These are phyloP conservation scores for Pythium dissotocum DNA, from an alignment of 352 stramenopile species.

Conservation along the genomic window DNA sequence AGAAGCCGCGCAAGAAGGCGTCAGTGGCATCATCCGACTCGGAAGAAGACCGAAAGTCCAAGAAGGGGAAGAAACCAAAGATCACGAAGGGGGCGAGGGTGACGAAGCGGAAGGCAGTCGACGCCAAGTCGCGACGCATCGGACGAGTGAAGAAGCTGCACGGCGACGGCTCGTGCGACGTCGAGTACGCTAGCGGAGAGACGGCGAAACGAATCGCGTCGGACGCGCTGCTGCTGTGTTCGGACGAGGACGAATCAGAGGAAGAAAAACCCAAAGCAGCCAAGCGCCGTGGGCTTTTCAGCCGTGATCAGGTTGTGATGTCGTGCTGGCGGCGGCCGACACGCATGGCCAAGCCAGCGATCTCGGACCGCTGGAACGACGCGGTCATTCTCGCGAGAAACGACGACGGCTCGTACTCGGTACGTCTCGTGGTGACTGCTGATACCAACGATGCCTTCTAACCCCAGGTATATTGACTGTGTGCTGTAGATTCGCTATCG, in stretches of 20 bases:
- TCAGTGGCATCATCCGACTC: neutral
- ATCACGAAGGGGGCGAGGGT: constrained; percentile 33
- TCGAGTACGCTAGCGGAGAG: constrained; percentile 64
- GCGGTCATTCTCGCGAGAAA: constrained; percentile 10
- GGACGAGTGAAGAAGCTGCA: constrained; percentile 42
- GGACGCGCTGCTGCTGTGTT: constrained; percentile 13
- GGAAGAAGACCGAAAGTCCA: neutral
- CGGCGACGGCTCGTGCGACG: constrained; percentile 56
- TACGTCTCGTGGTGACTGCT: constrained; percentile 5
- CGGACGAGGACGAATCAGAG: constrained; percentile 11
- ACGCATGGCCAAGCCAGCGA: constrained; percentile 5
- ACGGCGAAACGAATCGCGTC: constrained; percentile 34
- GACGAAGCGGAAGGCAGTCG: constrained; percentile 39
- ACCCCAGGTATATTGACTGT: neutral
- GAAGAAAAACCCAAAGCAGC: neutral
- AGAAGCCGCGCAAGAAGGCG: neutral
- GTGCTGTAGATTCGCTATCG: constrained; percentile 48
- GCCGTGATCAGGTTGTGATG: constrained; percentile 10
- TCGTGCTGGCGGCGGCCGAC: constrained; percentile 20
- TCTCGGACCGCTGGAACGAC: constrained; percentile 17
- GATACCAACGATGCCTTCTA: no score
- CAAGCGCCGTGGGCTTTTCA: neutral
- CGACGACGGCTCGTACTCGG: constrained; percentile 13
- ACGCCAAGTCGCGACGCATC: constrained; percentile 33
- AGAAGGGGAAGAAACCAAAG: constrained; percentile 17